Evolutionary conservation across 164 flowering plant genomes (phyloP).

Genomic region (Sextonia rubra): DNA sequence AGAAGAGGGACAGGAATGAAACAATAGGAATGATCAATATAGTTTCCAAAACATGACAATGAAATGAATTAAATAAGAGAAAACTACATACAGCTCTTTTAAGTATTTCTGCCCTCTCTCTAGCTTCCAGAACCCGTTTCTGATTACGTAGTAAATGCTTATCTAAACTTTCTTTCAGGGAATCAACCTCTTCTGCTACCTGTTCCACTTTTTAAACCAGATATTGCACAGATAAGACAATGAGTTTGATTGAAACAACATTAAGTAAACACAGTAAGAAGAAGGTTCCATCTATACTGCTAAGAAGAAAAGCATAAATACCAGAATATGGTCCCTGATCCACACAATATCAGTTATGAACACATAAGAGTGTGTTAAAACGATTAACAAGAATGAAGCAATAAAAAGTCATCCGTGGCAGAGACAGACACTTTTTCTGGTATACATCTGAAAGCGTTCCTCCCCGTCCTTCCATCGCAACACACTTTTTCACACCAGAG

Average conservation of each 20-base stretch:
- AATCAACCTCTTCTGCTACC: slow-evolving; percentile 83
- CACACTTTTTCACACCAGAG: not conserved
- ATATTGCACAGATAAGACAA: too few relatives aligned
- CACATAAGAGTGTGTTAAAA: too few relatives aligned
- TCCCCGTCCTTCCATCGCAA: slow-evolving; percentile 40
- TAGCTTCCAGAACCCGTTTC: slow-evolving; percentile 66
- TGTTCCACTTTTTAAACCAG: slow-evolving; percentile 63
- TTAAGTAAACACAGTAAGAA: too few relatives aligned
- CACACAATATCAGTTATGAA: too few relatives aligned
- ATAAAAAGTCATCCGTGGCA: slow-evolving; percentile 40
- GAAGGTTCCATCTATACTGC: too few relatives aligned
- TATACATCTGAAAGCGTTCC: slow-evolving; percentile 71
- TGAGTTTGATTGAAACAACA: too few relatives aligned
- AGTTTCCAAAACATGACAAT: too few relatives aligned
- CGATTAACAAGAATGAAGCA: too few relatives aligned
- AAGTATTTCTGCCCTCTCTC: slow-evolving; percentile 81
- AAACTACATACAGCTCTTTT: slow-evolving; percentile 70
- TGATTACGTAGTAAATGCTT: slow-evolving; percentile 52
- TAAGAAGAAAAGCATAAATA: too few relatives aligned
- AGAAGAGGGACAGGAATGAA: too few relatives aligned
- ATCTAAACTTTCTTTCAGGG: slow-evolving; percentile 80
- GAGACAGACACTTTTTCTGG: slow-evolving; percentile 41
- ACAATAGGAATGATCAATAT: too few relatives aligned
- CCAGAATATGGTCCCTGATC: too few relatives aligned
- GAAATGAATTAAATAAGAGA: not conserved